Percentiles rank a stretch among this genome's conserved stretches.
Evolutionary conservation across 148 eudicot genomes (phyloP).

Genomic region (Amaranthus cruentus): DNA sequence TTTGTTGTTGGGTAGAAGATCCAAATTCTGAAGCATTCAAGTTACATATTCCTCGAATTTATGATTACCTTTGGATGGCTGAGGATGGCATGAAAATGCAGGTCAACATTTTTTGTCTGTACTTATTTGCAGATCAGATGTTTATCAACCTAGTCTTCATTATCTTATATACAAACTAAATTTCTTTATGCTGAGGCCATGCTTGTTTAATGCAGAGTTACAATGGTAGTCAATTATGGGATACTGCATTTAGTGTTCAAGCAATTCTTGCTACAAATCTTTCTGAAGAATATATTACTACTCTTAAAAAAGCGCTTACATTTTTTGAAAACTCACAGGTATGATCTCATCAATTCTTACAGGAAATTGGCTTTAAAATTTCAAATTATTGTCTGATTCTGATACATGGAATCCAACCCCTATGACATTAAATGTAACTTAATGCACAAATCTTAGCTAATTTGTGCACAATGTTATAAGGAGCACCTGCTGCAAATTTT

Average conservation of each 20-base stretch:
- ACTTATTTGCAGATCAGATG: not conserved
- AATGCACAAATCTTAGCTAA: too few species aligned
- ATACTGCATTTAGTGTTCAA: conserved; percentile 82
- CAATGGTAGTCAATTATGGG: conserved; percentile 98
- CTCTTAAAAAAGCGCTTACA: conserved; percentile 65
- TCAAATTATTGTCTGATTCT: too few species aligned
- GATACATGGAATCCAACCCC: too few species aligned
- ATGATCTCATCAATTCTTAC: conserved; percentile 7
- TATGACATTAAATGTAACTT: too few species aligned
- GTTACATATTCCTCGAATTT: conserved; percentile 84
- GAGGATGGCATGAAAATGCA: conserved; percentile 99
- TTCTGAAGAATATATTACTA: conserved; percentile 57
- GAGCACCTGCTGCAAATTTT: too few species aligned
- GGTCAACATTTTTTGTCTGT: conserved; percentile 35
- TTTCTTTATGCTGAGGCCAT: not conserved
- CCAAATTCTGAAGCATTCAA: conserved; percentile 97
- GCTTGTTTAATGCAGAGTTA: conserved; percentile 59
- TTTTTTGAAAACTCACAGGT: conserved; percentile 84
- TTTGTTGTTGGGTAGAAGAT: conserved; percentile 98
- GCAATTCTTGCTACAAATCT: conserved; percentile 79
- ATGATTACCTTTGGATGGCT: conserved; percentile 93
- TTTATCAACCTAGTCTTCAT: not conserved
- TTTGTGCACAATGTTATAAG: too few species aligned
- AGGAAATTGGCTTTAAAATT: too few species aligned
- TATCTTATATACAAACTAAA: not conserved